Percentiles rank a stretch among this genome's conserved stretches.
Conservation (phyloP, 495 filamentous ascomycete species). For the Penicillium longicatenatum region DNA sequence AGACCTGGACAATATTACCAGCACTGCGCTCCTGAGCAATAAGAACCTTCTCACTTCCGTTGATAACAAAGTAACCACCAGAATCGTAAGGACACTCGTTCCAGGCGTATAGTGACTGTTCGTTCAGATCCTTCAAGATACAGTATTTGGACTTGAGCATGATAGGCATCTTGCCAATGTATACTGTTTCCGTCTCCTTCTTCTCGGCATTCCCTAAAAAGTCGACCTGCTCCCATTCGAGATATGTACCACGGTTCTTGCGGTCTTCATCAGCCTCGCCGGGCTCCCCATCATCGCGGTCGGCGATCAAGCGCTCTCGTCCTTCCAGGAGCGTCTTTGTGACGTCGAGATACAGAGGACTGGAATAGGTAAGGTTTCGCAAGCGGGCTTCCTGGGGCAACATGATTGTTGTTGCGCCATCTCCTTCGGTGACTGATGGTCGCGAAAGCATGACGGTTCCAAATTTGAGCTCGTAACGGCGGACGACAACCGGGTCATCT, state of each 20-base stretch:
- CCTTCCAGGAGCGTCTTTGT: constrained; percentile 78
- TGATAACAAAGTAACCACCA: constrained; percentile 98
- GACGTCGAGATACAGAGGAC: constrained; percentile 84
- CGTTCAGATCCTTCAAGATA: constrained; percentile 75
- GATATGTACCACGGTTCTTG: constrained; percentile 45
- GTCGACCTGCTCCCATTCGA: constrained; percentile 53
- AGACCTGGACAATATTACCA: constrained; percentile 97
- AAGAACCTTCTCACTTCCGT: constrained; percentile 98
- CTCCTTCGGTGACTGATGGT: constrained; percentile 87
- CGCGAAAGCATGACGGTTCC: constrained; percentile 79
- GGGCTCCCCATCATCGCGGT: constrained; percentile 51
- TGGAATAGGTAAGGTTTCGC: constrained; percentile 92
- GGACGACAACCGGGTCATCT: constrained; percentile 70
- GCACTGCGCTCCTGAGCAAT: constrained; percentile 97
- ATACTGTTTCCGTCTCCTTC: constrained; percentile 66
- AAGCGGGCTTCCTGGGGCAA: constrained; percentile 90
- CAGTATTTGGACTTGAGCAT: constrained; percentile 98
- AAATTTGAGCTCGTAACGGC: constrained; percentile 92
- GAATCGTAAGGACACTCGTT: constrained; percentile 98
- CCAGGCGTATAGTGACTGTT: constrained; percentile 78
- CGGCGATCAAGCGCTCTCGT: constrained; percentile 67
- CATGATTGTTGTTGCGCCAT: constrained; percentile 79
- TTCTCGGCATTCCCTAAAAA: constrained; percentile 64
- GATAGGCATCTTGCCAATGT: constrained; percentile 91
- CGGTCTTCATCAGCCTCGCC: constrained; percentile 48